A percentile compares a stretch with the other conserved stretches of the same genome.
Conservation (phyloP, 2,329 filamentous ascomycete species). For the Colletotrichum echinochloae region DNA sequence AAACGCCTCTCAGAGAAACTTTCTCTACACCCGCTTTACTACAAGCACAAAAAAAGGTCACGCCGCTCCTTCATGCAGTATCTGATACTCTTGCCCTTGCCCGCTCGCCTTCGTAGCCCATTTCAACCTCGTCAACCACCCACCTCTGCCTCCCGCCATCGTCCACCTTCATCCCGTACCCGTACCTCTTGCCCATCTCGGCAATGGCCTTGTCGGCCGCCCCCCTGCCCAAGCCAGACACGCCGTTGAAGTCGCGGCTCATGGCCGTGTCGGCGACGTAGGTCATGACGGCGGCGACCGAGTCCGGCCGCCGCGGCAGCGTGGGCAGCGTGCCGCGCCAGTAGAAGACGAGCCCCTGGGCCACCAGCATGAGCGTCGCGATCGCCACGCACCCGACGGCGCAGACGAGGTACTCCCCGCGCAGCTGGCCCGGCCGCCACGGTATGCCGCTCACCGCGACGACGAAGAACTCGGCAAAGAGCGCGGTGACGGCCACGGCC, state of each 20-base stretch:
- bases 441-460: conserved; percentile 43
- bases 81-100: not conserved
- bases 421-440: conserved; percentile 44
- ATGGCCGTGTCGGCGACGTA: conserved; percentile 44
- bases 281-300: conserved; percentile 44
- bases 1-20: not conserved
- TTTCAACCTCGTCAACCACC: not conserved
- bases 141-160: not conserved
- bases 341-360: conserved; percentile 38
- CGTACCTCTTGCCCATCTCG: not conserved
- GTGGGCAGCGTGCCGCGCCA: conserved; percentile 43
- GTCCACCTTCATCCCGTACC: not conserved
- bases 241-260: conserved; percentile 40
- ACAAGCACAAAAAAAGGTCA: not conserved
- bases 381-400: conserved; percentile 35
- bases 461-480: conserved; percentile 44
- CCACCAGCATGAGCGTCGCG: conserved; percentile 40
- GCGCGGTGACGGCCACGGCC: conserved; percentile 40
- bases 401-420: conserved; percentile 44
- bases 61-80: not conserved
- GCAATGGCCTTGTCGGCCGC: not conserved
- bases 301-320: conserved; percentile 43
- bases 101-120: not conserved
- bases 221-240: conserved; percentile 18
- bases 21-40: not conserved